Conservation (phyloP, 371 early-diverging fungal genomes). For the Saksenaea vasiformis region DNA sequence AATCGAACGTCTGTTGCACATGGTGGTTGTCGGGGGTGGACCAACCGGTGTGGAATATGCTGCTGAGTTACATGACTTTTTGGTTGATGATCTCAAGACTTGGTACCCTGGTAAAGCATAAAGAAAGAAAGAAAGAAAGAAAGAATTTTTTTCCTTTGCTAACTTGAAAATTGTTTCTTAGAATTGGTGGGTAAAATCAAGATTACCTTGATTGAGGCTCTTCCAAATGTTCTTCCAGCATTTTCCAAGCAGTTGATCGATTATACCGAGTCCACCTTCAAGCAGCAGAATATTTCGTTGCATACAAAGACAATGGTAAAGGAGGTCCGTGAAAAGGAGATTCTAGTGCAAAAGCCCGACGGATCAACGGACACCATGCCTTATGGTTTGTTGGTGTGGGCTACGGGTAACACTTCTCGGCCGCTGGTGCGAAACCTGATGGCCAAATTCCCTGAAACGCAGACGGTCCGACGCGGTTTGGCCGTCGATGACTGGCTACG, state of each 20-base stretch:
- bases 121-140: constrained; percentile 12
- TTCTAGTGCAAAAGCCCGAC: constrained; percentile 72
- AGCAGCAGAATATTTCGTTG: constrained; percentile 79
- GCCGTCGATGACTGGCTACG: constrained; percentile 81
- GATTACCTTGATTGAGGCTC: constrained; percentile 86
- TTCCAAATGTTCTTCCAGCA: constrained; percentile 81
- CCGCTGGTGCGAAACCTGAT: constrained; percentile 73
- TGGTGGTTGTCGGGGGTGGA: constrained; percentile 97
- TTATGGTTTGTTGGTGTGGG: constrained; percentile 89
- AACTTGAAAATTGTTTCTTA: constrained; percentile 10
- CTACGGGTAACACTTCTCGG: constrained; percentile 86
- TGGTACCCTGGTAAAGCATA: constrained; percentile 76
- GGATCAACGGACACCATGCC: constrained; percentile 65
- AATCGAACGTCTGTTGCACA: constrained; percentile 80
- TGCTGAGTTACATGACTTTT: constrained; percentile 92
- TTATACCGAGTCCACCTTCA: constrained; percentile 84
- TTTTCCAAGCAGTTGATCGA: constrained; percentile 84
- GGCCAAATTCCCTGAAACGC: constrained; percentile 61
- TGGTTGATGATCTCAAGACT: constrained; percentile 77
- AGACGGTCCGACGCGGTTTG: constrained; percentile 78
- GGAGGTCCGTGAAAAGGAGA: constrained; percentile 75
- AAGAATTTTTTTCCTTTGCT: not conserved
- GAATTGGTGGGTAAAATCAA: constrained; percentile 75
- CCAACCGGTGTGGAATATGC: constrained; percentile 97
- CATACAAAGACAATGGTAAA: constrained; percentile 85